Evolutionary conservation across 805 yeast genomes (phyloP).

Genomic region (Jamesozyma rosinii): DNA sequence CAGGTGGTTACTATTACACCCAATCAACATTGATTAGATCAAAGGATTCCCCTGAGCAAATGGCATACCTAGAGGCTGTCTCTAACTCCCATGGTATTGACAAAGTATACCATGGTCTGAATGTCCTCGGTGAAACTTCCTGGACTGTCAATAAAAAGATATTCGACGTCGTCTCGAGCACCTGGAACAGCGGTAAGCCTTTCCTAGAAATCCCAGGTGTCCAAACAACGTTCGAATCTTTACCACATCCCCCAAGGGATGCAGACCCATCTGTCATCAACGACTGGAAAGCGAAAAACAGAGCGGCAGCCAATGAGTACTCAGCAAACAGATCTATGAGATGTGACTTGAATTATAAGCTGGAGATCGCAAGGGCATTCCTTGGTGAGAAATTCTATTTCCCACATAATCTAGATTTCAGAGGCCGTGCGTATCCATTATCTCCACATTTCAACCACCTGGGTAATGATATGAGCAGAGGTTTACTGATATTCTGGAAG

Average conservation of each 20-base stretch:
- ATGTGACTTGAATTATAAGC: constrained; percentile 86
- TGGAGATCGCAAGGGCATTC: constrained; percentile 92
- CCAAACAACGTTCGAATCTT: constrained; percentile 37
- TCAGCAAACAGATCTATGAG: constrained; percentile 72
- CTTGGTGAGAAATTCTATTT: constrained; percentile 68
- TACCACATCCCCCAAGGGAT: constrained; percentile 50
- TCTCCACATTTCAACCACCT: constrained; percentile 75
- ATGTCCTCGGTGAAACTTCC: constrained; percentile 75
- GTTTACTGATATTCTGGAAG: constrained; percentile 65
- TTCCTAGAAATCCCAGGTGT: constrained; percentile 67
- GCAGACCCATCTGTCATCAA: constrained; percentile 65
- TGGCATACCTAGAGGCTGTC: constrained; percentile 81
- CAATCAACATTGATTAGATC: constrained; percentile 61
- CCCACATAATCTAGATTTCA: constrained; percentile 73
- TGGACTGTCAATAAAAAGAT: constrained; percentile 83
- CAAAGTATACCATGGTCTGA: constrained; percentile 67
- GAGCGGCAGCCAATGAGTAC: constrained; percentile 48
- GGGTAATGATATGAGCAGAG: constrained; percentile 71
- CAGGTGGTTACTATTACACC: constrained; percentile 76
- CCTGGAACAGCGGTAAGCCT: constrained; percentile 80
- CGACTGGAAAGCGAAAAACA: constrained; percentile 58
- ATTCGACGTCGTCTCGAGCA: constrained; percentile 56
- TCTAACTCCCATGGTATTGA: constrained; percentile 57
- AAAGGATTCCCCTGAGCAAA: constrained; percentile 79
- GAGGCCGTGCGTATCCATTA: constrained; percentile 79